These are phyloP conservation scores for Magnusiomyces magnusii DNA, from an alignment of 1,139 yeast genomes.

Conservation along the genomic window DNA sequence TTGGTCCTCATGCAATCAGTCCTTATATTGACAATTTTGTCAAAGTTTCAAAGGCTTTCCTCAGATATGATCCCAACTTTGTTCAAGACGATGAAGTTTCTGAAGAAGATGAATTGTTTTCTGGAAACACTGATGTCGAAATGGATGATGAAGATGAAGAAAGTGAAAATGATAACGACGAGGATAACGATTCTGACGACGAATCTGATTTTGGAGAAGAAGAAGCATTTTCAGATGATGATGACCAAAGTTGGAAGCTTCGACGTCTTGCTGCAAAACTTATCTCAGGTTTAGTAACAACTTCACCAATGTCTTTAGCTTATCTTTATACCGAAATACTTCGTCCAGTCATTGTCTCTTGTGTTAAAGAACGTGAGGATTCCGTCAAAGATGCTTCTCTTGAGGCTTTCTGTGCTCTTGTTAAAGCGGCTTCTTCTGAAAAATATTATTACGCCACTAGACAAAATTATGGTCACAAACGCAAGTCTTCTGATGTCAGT, in stretches of 20 bases:
- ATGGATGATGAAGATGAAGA: conserved; percentile 19
- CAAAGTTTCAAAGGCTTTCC: conserved; percentile 36
- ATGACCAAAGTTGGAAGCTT: conserved; percentile 62
- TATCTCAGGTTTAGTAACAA: conserved; percentile 36
- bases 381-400: conserved; percentile 35
- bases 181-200: conserved; percentile 30
- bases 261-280: conserved; percentile 49
- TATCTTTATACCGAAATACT: conserved; percentile 24
- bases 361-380: conserved; percentile 35
- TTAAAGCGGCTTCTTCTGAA: conserved; percentile 27
- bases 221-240: conserved; percentile 43
- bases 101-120: conserved; percentile 33
- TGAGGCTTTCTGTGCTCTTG: conserved; percentile 25
- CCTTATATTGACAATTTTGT: conserved; percentile 33
- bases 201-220: conserved; percentile 40
- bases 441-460: conserved; percentile 24
- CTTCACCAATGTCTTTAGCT: conserved; percentile 30
- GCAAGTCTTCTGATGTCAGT: conserved; percentile 33
- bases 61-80: conserved; percentile 53
- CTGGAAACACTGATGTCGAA: conserved; percentile 5
- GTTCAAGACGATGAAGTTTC: conserved; percentile 36
- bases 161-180: conserved; percentile 17
- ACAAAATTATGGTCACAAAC: conserved; percentile 24
- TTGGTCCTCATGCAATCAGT: conserved; percentile 20
- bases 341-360: conserved; percentile 28